Base-by-base conservation (phyloP, 805 yeast species). In the Komagataella mondaviorum region DNA sequence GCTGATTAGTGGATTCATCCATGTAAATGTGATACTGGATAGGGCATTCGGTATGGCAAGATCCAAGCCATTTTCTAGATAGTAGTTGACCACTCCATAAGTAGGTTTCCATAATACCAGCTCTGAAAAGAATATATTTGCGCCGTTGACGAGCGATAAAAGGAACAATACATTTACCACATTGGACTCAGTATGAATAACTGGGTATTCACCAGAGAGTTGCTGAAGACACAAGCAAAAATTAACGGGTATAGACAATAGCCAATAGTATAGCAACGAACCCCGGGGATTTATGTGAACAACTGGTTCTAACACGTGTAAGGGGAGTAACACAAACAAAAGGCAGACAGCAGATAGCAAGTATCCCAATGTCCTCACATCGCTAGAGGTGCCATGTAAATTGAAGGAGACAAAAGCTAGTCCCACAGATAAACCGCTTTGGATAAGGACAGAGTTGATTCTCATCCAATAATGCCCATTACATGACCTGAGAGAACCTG, bases 1-100 rank as follows among this genome's bases (percentile, higher is more conserved):
- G 57, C 70, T 77, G 83, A 93, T 88, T 59, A 93, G 69, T 1
- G 77, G 80, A 18, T 88, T 81, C 95, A 93, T 88, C 98, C 99
- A 93, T 23, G 81, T 69, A 64, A 93, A 91, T 0, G 95, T 83
- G 50, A 91, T 70, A 50, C 77, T 71, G 2, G 95, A 83, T 55
- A 91, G 78, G 14, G 89, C 69, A 62, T 90, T 82, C 10, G 88
- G 63, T 2, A 54, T 53, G 3, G 57, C 47, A 2, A 56, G 39
- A 45, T 55, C 55, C 44, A 71, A 48, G 23, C 66, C 69, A 6
- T 63, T 52, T 8, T 57, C 64, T 6, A 65, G 59, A 53, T 64
- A 73, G 48, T 66, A 66, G 1, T 63, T 59, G 3, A 58, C 48
- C 23, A 78, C 59, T 47, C 66, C 67, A 17, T 63, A 59, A n/a